Evolutionary conservation across 2,329 filamentous ascomycete species (phyloP), one percentile per base, ranked within the genome.

Genomic region (Ascochyta lentis): DNA sequence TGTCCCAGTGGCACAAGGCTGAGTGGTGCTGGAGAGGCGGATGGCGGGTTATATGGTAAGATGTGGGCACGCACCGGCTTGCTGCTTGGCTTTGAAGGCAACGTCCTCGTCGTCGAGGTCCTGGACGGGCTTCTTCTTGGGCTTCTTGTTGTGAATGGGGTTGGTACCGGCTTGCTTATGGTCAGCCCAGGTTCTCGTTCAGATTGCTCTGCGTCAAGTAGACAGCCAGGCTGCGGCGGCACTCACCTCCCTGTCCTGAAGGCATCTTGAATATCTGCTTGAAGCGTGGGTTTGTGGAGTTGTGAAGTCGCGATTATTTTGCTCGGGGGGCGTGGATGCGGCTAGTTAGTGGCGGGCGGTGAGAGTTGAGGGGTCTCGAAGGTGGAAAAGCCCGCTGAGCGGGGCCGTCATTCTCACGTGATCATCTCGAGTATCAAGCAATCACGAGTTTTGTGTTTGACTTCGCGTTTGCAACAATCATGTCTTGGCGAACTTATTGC

Each of bases 41-140:
- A 29, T 12, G 2, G 27, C 16, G 41, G 45, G 12, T 13, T 15
- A 13, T 38, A 16, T 9, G 2, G 37, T 6, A n/a, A 9, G 15
- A 43, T 19, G 19, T 23, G 22, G n/a, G 34, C 26, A 78, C 88
- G 67, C 82, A 96, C 93, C 91, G 56, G 90, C 91, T 69, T 83
- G 86, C 82, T 92, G 89, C 87, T 92, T 96, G 77, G 89, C 86
- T 72, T 87, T 88, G 84, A 84, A 92, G 6, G 91, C 92, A 74
- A 88, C 78, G 64, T 96, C 92, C 40, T 96, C 92, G 0, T 96
- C 92, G 74, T 96, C 93, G 55, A 93, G 78, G 1, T 96, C 92
- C 78, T 89, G 89, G 74, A 84, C 82, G 16, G 54, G 54, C 49
- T 85, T 83, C 85, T 78, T 78, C 88, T 96, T 97, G 59, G 91